Evolutionary conservation across 352 stramenopile genomes (phyloP).

Genomic region (Pythium vanterpoolii): DNA sequence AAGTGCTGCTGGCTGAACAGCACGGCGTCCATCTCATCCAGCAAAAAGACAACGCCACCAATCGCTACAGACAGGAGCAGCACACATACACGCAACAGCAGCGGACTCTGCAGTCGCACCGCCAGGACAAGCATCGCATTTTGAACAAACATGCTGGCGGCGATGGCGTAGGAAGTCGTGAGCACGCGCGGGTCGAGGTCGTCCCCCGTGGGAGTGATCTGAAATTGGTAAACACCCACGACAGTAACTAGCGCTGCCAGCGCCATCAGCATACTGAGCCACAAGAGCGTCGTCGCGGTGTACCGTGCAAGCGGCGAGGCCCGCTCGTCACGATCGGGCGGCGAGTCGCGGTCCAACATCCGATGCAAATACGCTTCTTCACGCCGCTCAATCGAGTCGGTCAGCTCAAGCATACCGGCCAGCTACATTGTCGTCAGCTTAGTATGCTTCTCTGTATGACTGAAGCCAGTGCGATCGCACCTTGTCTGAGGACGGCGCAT

Average conservation of each 20-base stretch:
- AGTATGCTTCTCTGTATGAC: not conserved
- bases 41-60: conserved; percentile 2
- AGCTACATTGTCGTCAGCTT: conserved; percentile 29
- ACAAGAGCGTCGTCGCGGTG: not conserved
- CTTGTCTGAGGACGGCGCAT: conserved; percentile 38
- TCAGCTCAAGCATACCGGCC: conserved; percentile 42
- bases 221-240: not conserved
- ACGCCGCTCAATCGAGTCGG: conserved; percentile 34
- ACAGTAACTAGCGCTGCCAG: not conserved
- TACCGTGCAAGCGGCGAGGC: conserved; percentile 16
- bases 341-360: conserved; percentile 32
- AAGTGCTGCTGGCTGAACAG: conserved; percentile 34
- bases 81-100: conserved; percentile 9
- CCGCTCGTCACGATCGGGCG: not conserved
- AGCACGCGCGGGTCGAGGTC: conserved; percentile 12
- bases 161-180: not conserved
- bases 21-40: conserved; percentile 31
- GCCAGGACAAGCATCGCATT: not conserved
- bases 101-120: not conserved
- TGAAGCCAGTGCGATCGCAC: conserved; percentile 14
- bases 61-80: conserved; percentile 13
- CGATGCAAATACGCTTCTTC: conserved; percentile 52
- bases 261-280: conserved; percentile 1
- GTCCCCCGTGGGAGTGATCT: conserved; percentile 4
- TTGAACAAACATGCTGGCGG: not conserved